Evolutionary conservation across 257 asterid species (phyloP), one percentile per base, ranked within the genome.

Genomic region (Rhazya stricta): DNA sequence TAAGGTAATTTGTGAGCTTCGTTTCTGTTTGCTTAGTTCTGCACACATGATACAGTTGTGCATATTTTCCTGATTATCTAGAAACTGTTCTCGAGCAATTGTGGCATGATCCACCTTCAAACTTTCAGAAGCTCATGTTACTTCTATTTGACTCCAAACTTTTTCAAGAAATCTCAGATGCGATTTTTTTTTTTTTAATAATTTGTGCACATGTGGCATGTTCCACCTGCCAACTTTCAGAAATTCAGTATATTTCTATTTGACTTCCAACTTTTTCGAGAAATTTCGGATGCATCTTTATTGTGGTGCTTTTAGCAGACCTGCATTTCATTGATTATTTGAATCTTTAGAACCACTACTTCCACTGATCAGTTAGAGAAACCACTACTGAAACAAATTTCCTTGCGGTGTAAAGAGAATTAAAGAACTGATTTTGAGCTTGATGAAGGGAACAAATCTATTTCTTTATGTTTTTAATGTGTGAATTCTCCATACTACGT

Each of bases 1-100:
- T 84, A 89, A 86, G 91, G 95, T 87, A 60, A 72, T 41, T 76
- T 15, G 23, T 72, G 8, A 16, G 6, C 51, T 41, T 39, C 76
- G 27, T 2, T 58, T 29, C 39, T 0, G 0, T 0, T 71, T 46
- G 5, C 2, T 5, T 18, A 30, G 43, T 8, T 5, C 15, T 19
- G 23, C 3, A 18, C 3, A 18, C 11, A 42, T 36, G 11, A 7
- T 56, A 16, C 13, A 45, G 16, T 25, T n/a, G n/a, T 56, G 9
- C 30, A 39, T 27, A 29, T 60, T 27, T 15, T n/a, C 56, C 46
- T 36, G 3, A 12, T 50, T 63, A 56, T 34, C 10, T 42, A 19
- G 19, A n/a, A 25, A 45, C 3, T 1, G 12, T 30, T 42, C 16
- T 6, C 6, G 30, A 15, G 0, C 36, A 57, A 57, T 30, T 70